Evolutionary conservation across 2,329 filamentous ascomycete genomes (phyloP).

Genomic region (Colletotrichum orchidophilum): DNA sequence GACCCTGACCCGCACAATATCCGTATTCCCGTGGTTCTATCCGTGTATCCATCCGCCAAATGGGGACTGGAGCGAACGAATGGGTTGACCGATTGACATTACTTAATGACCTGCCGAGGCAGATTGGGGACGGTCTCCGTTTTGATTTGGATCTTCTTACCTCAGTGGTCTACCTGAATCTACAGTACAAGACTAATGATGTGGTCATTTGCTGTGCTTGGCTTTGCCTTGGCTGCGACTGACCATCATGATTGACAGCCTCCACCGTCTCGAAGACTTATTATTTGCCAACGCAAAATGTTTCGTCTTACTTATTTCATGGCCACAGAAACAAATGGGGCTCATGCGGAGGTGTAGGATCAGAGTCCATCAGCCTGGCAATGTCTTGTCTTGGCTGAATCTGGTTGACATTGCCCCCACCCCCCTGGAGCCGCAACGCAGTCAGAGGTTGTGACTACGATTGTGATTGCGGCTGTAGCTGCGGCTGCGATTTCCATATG

Average conservation of each 20-base stretch:
- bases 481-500: constrained; percentile 17
- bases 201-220: constrained; percentile 8
- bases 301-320: background rate
- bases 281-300: background rate
- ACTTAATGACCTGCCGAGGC: background rate
- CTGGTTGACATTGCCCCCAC: background rate
- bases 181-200: constrained; percentile 2
- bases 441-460: constrained; percentile 7
- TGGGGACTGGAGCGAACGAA: background rate
- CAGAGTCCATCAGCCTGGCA: background rate
- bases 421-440: background rate
- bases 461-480: background rate
- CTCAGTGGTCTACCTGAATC: constrained; percentile 5
- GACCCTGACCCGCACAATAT: constrained; percentile 11
- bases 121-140: background rate
- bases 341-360: constrained; percentile 8
- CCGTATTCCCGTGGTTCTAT: constrained; percentile 27
- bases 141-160: constrained; percentile 20
- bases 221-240: constrained; percentile 8
- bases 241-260: constrained; percentile 4
- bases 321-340: background rate
- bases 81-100: constrained; percentile 8
- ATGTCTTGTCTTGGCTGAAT: background rate
- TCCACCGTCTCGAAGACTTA: background rate
- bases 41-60: background rate